Evolutionary conservation across 495 filamentous ascomycete species (phyloP), one percentile per base, ranked within the genome.

Genomic region (Cercophora newfieldiana): DNA sequence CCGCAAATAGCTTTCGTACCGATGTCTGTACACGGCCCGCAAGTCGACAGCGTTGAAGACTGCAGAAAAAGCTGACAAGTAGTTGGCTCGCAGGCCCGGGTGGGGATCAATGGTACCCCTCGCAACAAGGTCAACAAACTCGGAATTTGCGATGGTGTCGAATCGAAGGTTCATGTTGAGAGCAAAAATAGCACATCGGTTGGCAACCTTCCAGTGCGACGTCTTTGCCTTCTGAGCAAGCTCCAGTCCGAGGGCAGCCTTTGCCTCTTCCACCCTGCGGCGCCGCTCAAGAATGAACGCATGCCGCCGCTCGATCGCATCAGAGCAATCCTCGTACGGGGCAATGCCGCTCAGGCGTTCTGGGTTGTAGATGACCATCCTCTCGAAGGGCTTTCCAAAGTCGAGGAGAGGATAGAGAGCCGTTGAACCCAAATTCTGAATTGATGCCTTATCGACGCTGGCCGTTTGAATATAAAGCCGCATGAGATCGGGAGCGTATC

Each of bases 191-290:
- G 90, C 91, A 49, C 92, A 94, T 28, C 95, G 84, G 64, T 87
- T 92, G 10, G 93, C 94, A 67, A 96, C 91, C 83, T 96, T 98
- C 95, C 95, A 99, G 73, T 98, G 96, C 0, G 92, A 91, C 24
- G 86, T 83, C 63, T 87, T 86, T 0, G 91, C 89, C 60, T 92
- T 75, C 47, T 91, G 87, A 2, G 94, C 88, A 47, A 99, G 83
- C 70, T 97, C 91, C 63, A 90, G 78, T 0, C 93, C 91, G 18
- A 98, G 79, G 5, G 87, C 84, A 0, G 89, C 82, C 79, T 97
- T 98, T 79, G 91, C 93, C 62, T 81, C 81, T 72, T 98, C 94
- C 18, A 97, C 91, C 57, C 84, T 81, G 24, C 77, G 82, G 49
- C 93, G 88, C 60, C 93, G 91, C 30, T 87, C 85, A 62, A 86